Evolutionary conservation across 331 rosid species (phyloP).

Genomic region (Stylosanthes scabra): DNA sequence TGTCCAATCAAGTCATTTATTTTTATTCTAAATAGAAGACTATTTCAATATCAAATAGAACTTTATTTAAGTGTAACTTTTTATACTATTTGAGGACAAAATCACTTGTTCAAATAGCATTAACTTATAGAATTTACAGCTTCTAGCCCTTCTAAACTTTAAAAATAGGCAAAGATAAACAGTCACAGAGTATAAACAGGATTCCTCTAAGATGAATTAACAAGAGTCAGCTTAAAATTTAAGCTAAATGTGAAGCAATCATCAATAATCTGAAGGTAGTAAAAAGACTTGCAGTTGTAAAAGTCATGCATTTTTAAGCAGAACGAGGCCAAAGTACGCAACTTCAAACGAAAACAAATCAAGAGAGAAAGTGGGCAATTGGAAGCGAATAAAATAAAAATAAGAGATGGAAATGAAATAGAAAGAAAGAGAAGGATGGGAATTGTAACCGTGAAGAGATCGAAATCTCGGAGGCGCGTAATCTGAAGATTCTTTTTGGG

Average conservation of each 20-base stretch:
- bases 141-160: too few species aligned
- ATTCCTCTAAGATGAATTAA: background rate
- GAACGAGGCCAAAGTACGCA: background rate
- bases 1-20: too few species aligned
- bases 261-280: background rate
- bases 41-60: too few species aligned
- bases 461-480: conserved; percentile 55
- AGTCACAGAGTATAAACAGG: background rate
- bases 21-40: too few species aligned
- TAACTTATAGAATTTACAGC: background rate
- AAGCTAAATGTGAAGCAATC: conserved; percentile 12
- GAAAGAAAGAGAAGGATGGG: too few species aligned
- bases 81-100: too few species aligned
- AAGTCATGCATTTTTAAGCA: conserved; percentile 15
- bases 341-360: background rate
- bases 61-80: too few species aligned
- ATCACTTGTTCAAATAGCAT: too few species aligned
- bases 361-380: conserved; percentile 1
- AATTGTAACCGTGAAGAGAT: conserved; percentile 78
- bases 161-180: background rate
- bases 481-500: conserved; percentile 73
- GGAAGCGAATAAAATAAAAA: background rate
- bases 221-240: background rate
- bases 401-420: too few species aligned
- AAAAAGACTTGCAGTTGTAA: background rate